These are phyloP conservation scores for Aspergillus carbonarius DNA, from an alignment of 2,329 filamentous ascomycete species.

Conservation along the genomic window DNA sequence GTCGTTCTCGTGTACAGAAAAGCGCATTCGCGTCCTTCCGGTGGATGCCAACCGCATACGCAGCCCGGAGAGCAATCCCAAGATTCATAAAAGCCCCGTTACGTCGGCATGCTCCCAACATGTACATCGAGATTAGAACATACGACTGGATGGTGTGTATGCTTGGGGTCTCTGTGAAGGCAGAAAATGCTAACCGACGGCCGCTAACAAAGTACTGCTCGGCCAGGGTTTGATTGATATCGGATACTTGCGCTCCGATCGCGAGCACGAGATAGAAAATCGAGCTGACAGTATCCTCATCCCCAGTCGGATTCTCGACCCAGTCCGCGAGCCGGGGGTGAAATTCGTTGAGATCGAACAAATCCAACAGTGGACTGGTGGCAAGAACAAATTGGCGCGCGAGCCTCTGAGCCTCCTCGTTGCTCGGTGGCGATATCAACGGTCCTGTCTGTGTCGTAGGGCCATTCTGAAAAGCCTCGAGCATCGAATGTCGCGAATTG, in stretches of 20 bases:
- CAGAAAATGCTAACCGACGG: constrained; percentile 45
- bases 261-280: constrained; percentile 54
- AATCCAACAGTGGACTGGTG: constrained; percentile 50
- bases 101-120: constrained; percentile 52
- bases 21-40: constrained; percentile 53
- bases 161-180: constrained; percentile 51
- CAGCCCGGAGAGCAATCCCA: constrained; percentile 52
- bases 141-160: constrained; percentile 54
- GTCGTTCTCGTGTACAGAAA: constrained; percentile 44
- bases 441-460: constrained; percentile 30
- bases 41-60: constrained; percentile 55
- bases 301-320: constrained; percentile 36
- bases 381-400: constrained; percentile 47
- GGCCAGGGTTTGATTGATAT: constrained; percentile 41
- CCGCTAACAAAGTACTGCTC: constrained; percentile 51
- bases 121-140: constrained; percentile 52
- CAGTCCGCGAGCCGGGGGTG: constrained; percentile 39
- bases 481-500: constrained; percentile 43
- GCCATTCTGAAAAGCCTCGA: constrained; percentile 40
- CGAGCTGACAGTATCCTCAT: constrained; percentile 45
- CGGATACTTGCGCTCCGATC: constrained; percentile 47
- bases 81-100: constrained; percentile 56
- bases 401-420: constrained; percentile 42
- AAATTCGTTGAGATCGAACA: constrained; percentile 50
- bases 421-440: constrained; percentile 30